Base-by-base conservation (phyloP, 768 basidiomycete genomes). In the Pleurotus sapidus region DNA sequence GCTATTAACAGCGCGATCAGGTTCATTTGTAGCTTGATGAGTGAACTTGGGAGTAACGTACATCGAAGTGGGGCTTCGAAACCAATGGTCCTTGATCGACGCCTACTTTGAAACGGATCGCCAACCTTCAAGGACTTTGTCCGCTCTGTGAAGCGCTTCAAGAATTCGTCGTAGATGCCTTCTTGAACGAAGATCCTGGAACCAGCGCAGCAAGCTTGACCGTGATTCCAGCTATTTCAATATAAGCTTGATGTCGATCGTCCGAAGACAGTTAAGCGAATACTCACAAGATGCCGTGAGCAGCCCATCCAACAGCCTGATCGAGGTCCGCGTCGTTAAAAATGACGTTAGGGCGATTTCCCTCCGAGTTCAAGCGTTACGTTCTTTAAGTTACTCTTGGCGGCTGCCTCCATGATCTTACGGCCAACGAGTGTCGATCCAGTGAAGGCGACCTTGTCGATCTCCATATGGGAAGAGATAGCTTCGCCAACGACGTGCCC, bases 291-390 rank as follows among this genome's bases (percentile, higher is more conserved):
- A 92, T 83, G 23, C 90, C 91, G 64, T 81, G 77, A 0, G 81
- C 71, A 3, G 87, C 76, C 90, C 89, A 93, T 46, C 81, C 78
- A 9, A 90, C 80, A 9, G 91, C 86, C 65, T 89, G 78, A 0
- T 90, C 84, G 4, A 90, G 61, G 68, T 91, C 80, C 4, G 87
- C 87, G 59, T 88, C 85, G 60, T 91, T 81, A 64, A 89, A 91
- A 60, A 93, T 77, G 63, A 93, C 78, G 46, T 73, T 82, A 0
- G 86, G 86, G 86, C 58, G 79, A 84, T 77, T 91, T 90, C 37
- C 89, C 89, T 14, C 91, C 91, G 20, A 93, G 78, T 70, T 93
- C 91, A 30, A 93, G 82, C 1, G 90, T 89, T 51, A 91, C 86
- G 57, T 82, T 83, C 75, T 96, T 97, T 64, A 97, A 68, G 67